Base-by-base conservation (phyloP, 805 yeast genomes). In the Starmerella davenportii region DNA sequence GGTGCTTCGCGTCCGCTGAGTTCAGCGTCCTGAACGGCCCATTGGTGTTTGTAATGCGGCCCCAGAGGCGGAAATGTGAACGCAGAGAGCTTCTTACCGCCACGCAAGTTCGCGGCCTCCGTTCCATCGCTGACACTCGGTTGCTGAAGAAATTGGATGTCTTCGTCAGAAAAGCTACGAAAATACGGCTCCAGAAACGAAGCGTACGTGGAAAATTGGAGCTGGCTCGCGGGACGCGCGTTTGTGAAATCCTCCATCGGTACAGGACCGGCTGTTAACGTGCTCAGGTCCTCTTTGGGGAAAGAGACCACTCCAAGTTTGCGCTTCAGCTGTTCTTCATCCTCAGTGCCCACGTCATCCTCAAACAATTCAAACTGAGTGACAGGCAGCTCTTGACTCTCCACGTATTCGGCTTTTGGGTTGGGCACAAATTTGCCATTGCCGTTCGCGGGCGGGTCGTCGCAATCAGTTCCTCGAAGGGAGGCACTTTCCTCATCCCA, bases 271-370 rank as follows among this genome's bases (percentile, higher is more conserved):
- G 98, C 94, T 23, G 90, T 62, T 44, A 78, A 57, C 39, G 74
- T 77, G 46, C 72, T 65, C 34, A 90, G 61, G 52, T 85, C 93
- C 30, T 65, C 65, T 24, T 74, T 70, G 0, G 98, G 98, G 54
- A 74, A 90, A n/a, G 85, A 74, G 0, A 90, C 79, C 14, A 90
- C 98, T 3, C 79, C 94, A 51, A 75, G 82, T 54, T 77, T 78
- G 46, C 66, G 66, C 52, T 79, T 78, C 42, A 79, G 56, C 49
- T 69, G 80, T 35, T 79, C 93, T 33, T 71, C 74, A 9, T 82
- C 84, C 15, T 72, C 72, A 15, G 71, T 66, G 5, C 82, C 82
- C n/a, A 71, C 72, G 15, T 72, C 66, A 27, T 77, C 85, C 7
- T 71, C 65, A 45, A 71, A 80, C 19, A 80, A 58, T 0, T 80